Conservation (phyloP, 768 basidiomycete genomes). For the Naematelia encephala region DNA sequence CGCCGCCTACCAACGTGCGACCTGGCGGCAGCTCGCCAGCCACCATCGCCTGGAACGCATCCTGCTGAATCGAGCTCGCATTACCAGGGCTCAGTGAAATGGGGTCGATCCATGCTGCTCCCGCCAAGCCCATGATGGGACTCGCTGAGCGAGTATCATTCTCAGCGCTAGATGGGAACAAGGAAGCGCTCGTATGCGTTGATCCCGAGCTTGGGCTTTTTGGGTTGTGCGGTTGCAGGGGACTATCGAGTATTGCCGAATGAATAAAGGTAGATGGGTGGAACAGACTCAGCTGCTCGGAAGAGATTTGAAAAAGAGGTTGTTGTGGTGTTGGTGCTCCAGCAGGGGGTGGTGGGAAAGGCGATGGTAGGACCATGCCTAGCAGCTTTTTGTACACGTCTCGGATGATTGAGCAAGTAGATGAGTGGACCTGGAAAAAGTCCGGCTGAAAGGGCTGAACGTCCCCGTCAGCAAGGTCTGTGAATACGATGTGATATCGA, state of each 20-base stretch:
- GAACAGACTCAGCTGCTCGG: slow-evolving; percentile 10
- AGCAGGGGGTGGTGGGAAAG: slow-evolving; percentile 1
- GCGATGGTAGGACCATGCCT: slow-evolving; percentile 33
- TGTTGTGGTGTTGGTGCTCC: not conserved
- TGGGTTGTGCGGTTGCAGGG: not conserved
- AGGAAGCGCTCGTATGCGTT: not conserved
- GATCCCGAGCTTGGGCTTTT: not conserved
- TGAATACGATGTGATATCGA: not conserved
- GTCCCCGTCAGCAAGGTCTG: not conserved
- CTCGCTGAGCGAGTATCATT: not conserved
- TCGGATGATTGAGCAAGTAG: slow-evolving; percentile 37
- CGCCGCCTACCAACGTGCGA: slow-evolving; percentile 35
- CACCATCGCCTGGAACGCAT: slow-evolving; percentile 32
- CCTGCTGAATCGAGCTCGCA: slow-evolving; percentile 10
- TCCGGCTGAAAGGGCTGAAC: slow-evolving; percentile 39
- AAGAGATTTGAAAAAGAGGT: not conserved
- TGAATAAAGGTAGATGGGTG: slow-evolving; percentile 41
- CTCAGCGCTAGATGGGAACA: not conserved
- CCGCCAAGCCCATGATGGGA: not conserved
- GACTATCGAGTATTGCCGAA: slow-evolving; percentile 27
- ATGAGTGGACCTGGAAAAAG: slow-evolving; percentile 31
- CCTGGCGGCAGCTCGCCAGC: slow-evolving; percentile 33
- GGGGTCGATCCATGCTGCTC: not conserved
- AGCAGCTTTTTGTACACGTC: slow-evolving; percentile 45
- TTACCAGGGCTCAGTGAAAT: not conserved